These are phyloP conservation scores for Tetrapisispora arboricola DNA, from an alignment of 805 yeast genomes.

Conservation along the genomic window DNA sequence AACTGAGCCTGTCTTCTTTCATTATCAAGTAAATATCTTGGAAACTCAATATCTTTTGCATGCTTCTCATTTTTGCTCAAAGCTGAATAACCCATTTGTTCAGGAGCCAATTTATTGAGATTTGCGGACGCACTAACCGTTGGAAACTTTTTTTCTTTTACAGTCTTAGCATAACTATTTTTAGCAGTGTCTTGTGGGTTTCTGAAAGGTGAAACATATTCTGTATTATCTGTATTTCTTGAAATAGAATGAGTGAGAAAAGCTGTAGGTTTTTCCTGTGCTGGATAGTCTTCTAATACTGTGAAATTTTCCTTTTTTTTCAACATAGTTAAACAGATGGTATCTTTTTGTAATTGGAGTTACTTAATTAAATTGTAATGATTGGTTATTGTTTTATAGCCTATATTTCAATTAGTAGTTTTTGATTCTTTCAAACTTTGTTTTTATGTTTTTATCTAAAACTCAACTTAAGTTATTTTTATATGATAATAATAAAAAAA, in stretches of 20 bases:
- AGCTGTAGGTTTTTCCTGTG: neutral
- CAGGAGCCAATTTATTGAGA: slow-evolving; percentile 11
- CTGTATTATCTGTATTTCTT: neutral
- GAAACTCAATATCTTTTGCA: slow-evolving; percentile 26
- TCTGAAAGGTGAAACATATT: slow-evolving; percentile 9
- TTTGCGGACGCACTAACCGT: slow-evolving; percentile 23
- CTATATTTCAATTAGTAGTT: too few relatives aligned
- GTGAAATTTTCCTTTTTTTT: neutral
- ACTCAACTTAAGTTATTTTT: too few relatives aligned
- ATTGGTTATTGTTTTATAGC: too few relatives aligned
- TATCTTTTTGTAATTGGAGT: too few relatives aligned
- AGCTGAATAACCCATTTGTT: slow-evolving; percentile 21
- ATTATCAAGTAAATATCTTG: slow-evolving; percentile 18
- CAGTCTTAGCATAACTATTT: neutral
- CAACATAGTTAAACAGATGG: neutral
- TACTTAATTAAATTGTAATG: too few relatives aligned
- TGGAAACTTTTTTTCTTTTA: slow-evolving; percentile 14
- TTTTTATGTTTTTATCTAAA: too few relatives aligned
- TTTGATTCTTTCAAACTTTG: too few relatives aligned
- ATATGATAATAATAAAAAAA: too few relatives aligned
- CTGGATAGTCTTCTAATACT: slow-evolving; percentile 1
- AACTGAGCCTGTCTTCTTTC: slow-evolving; percentile 19
- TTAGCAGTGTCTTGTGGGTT: neutral
- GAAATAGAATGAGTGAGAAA: neutral
- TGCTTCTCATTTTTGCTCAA: slow-evolving; percentile 12